A percentile compares a stretch with the other conserved stretches of the same genome.
Conservation (phyloP, 2,329 filamentous ascomycete species). For the Aspergillus sp. region DNA sequence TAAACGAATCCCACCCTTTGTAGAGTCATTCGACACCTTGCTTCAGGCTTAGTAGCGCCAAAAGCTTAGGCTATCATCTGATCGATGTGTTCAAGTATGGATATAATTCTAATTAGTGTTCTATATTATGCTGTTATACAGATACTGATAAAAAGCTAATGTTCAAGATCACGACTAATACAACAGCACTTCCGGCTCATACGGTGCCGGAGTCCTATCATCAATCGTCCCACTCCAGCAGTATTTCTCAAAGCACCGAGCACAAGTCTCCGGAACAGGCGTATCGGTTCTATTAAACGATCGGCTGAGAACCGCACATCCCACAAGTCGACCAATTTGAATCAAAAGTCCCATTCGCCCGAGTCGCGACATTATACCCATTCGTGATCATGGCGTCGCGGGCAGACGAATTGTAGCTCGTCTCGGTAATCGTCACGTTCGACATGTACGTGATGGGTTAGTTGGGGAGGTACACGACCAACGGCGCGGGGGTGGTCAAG, state of each 20-base stretch:
- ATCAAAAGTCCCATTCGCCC: constrained; percentile 74
- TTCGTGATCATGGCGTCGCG: constrained; percentile 81
- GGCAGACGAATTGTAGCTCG: constrained; percentile 58
- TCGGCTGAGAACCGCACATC: constrained; percentile 77
- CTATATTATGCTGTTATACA: no score
- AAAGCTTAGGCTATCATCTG: no score
- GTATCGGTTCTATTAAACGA: constrained; percentile 69
- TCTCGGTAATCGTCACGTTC: constrained; percentile 75
- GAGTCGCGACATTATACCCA: constrained; percentile 77
- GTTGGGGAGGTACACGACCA: constrained; percentile 87
- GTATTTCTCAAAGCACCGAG: constrained; percentile 71
- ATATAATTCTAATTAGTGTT: no score
- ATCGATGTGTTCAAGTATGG: no score
- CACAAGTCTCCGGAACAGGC: constrained; percentile 65
- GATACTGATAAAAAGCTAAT: no score
- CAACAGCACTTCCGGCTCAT: constrained; percentile 7
- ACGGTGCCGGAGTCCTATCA: constrained; percentile 23
- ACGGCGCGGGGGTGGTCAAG: constrained; percentile 53
- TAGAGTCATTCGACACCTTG: no score
- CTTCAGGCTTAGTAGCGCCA: no score
- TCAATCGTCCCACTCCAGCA: constrained; percentile 85
- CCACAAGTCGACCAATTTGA: constrained; percentile 76
- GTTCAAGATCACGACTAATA: no score
- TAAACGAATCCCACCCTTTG: no score
- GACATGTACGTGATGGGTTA: constrained; percentile 64